Evolutionary conservation across 345 rosid species (phyloP).

Genomic region (Iberis pinnata): DNA sequence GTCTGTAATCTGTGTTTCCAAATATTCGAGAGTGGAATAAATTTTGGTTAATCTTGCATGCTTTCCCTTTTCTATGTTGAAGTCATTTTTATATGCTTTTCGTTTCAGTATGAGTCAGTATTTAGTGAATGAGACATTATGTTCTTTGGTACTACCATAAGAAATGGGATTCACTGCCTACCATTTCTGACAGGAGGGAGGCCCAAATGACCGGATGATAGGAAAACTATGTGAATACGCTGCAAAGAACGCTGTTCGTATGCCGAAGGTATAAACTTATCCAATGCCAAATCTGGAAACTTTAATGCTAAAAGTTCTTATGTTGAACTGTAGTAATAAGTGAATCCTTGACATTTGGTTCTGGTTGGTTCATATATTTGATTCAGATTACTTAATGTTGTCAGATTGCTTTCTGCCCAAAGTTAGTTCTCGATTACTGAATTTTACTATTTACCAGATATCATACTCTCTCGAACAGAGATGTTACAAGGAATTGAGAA

Average conservation of each 20-base stretch:
- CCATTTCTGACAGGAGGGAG: slow-evolving; percentile 61
- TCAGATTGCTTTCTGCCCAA: slow-evolving; percentile 5
- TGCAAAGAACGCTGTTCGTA: slow-evolving; percentile 77
- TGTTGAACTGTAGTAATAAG: neutral
- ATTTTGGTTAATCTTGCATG: neutral
- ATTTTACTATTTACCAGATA: slow-evolving; percentile 52
- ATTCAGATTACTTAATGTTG: slow-evolving; percentile 4
- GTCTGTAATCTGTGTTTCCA: slow-evolving; percentile 5
- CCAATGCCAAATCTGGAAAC: slow-evolving; percentile 4
- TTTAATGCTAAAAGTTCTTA: neutral
- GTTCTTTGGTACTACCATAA: neutral
- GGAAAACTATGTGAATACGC: slow-evolving; percentile 95
- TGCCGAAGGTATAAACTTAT: slow-evolving; percentile 71
- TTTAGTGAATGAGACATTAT: neutral
- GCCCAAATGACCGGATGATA: slow-evolving; percentile 81
- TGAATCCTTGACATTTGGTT: neutral
- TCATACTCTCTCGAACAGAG: slow-evolving; percentile 79
- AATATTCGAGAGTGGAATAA: neutral
- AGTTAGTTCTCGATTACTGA: slow-evolving; percentile 12
- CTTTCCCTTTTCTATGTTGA: neutral
- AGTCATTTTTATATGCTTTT: neutral
- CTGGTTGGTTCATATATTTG: neutral
- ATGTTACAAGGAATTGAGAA: slow-evolving; percentile 96
- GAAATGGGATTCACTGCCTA: slow-evolving; percentile 1
- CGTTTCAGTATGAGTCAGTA: slow-evolving; percentile 3